Conservation (phyloP, 257 asterid genomes). For the Rubia yunnanensis region DNA sequence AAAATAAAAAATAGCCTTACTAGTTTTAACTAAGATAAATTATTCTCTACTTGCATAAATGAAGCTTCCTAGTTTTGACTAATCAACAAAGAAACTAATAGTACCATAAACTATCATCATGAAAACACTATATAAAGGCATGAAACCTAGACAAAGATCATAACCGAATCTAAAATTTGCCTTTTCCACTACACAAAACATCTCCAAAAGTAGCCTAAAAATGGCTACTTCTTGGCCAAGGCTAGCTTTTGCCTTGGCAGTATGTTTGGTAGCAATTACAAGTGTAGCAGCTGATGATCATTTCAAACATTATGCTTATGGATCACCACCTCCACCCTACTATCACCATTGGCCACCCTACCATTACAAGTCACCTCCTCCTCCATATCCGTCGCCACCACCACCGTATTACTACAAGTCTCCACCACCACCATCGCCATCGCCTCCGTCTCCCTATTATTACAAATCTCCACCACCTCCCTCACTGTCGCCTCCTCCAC, state of each 20-base stretch:
- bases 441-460: conserved; percentile 9
- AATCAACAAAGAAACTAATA: background rate
- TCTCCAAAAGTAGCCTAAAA: conserved; percentile 4
- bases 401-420: background rate
- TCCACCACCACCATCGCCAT: conserved; percentile 11
- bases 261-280: conserved; percentile 8
- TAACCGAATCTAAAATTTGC: background rate
- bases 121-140: conserved; percentile 7
- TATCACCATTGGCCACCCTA: conserved; percentile 7
- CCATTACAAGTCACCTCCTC: background rate
- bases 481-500: background rate
- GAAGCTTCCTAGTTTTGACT: conserved; percentile 1
- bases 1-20: no score
- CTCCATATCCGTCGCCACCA: conserved; percentile 7
- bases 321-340: conserved; percentile 8
- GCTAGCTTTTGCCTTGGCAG: conserved; percentile 8
- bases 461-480: background rate
- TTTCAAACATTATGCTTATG: background rate
- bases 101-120: background rate
- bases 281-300: conserved; percentile 10
- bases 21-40: no score
- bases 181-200: background rate
- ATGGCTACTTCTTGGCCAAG: conserved; percentile 17
- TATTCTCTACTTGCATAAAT: background rate
- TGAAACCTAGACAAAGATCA: background rate